A percentile compares a stretch with the other conserved stretches of the same genome.
Evolutionary conservation across 1,284 basidiomycete species (phyloP).

Genomic region (Volvariella volvacea): DNA sequence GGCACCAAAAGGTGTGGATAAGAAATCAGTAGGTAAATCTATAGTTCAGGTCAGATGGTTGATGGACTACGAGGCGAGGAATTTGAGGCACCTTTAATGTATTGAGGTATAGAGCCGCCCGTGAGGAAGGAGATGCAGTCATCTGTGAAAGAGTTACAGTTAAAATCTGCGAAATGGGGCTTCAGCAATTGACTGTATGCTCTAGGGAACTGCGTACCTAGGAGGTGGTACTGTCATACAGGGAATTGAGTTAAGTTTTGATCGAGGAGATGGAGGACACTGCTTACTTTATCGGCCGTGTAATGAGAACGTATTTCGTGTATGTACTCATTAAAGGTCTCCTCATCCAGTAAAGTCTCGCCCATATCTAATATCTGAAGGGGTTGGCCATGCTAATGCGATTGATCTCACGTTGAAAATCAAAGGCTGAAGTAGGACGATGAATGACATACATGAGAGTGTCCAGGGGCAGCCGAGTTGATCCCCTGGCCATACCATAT

Average conservation of each 20-base stretch:
- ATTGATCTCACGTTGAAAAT: conserved; percentile 1
- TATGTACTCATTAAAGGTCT: conserved; percentile 80
- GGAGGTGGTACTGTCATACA: conserved; percentile 70
- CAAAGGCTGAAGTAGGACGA: too few relatives aligned
- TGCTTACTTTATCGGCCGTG: conserved; percentile 74
- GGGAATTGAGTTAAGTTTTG: conserved; percentile 1
- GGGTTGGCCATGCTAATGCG: conserved; percentile 69
- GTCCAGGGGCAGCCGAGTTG: conserved; percentile 54
- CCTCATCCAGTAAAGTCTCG: conserved; percentile 75
- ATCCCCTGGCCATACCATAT: conserved; percentile 90
- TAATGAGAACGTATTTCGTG: conserved; percentile 71
- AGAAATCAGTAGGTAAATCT: conserved; percentile 86
- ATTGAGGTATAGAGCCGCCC: conserved; percentile 69
- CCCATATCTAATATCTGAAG: conserved; percentile 76
- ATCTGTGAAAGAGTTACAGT: conserved; percentile 89
- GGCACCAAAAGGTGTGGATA: conserved; percentile 87
- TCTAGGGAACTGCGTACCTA: conserved; percentile 55
- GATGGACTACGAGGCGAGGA: too few relatives aligned
- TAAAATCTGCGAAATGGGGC: conserved; percentile 51
- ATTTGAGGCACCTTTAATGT: conserved; percentile 62
- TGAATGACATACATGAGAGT: conserved; percentile 69
- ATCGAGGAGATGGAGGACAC: conserved; percentile 1
- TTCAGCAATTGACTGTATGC: too few relatives aligned
- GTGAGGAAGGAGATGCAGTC: conserved; percentile 83
- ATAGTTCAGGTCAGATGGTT: background rate